Evolutionary conservation across 208 protist species (phyloP).

Genomic region (Acanthamoeba lenticulata): DNA sequence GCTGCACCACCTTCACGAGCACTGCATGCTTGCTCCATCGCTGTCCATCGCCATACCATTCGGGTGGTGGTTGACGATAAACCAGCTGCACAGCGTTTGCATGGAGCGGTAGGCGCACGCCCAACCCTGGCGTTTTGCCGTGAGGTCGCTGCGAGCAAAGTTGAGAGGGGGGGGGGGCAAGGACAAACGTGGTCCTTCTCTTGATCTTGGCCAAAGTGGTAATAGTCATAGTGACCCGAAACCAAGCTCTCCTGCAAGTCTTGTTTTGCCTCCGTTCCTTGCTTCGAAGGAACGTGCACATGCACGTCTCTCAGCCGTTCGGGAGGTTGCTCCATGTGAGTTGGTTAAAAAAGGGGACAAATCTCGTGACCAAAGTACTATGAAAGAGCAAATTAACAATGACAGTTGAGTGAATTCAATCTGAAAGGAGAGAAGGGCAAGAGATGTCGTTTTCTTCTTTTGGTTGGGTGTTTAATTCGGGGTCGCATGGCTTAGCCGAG

Average conservation of each 20-base stretch:
- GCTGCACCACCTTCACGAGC: background rate
- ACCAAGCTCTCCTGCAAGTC: background rate
- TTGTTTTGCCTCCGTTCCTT: background rate
- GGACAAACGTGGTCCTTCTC: background rate
- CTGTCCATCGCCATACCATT: background rate
- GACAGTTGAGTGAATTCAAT: no score
- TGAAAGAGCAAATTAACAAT: background rate
- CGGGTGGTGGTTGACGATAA: background rate
- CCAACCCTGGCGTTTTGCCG: background rate
- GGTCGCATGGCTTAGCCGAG: background rate
- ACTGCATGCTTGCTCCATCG: background rate
- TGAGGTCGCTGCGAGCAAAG: background rate
- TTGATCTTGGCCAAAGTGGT: background rate
- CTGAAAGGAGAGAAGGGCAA: background rate
- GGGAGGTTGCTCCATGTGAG: background rate
- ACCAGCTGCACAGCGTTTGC: conserved; percentile 47
- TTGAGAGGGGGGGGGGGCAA: background rate
- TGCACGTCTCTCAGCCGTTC: background rate
- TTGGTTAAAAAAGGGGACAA: background rate
- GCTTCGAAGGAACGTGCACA: background rate
- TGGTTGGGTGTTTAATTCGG: background rate
- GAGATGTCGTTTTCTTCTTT: background rate
- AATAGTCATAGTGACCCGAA: background rate
- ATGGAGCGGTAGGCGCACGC: conserved; percentile 25
- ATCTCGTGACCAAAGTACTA: background rate